phyloP scores from a whole-genome alignment of 116 monocot species.

The Trichopus zeylanicus region DNA sequence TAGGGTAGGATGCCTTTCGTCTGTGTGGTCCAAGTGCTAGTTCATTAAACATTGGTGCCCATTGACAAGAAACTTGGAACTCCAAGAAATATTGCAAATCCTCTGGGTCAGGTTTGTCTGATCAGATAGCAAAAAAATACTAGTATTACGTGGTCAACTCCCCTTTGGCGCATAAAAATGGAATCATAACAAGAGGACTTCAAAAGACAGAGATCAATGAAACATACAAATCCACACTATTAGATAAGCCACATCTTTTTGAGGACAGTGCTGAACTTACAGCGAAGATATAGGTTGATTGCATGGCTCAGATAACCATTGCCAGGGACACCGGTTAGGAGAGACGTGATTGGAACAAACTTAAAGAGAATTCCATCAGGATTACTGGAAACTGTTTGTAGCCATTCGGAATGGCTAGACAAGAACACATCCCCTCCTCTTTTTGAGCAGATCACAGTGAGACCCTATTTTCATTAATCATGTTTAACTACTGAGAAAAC shows the following conservation, averaged over 20 bases:
- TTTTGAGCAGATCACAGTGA: slow-evolving; percentile 79
- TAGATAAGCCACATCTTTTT: too few species aligned
- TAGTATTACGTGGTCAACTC: background rate
- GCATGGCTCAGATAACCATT: slow-evolving; percentile 99
- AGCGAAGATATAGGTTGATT: slow-evolving; percentile 93
- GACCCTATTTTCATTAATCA: slow-evolving; percentile 46
- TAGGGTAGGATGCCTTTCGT: slow-evolving; percentile 65
- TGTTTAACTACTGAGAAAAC: slow-evolving; percentile 3
- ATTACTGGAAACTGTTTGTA: slow-evolving; percentile 63
- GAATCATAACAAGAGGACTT: background rate
- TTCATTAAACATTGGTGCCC: slow-evolving; percentile 89
- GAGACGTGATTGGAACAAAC: slow-evolving; percentile 93
- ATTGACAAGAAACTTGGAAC: slow-evolving; percentile 92
- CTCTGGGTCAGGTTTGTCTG: slow-evolving; percentile 83
- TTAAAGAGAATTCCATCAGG: slow-evolving; percentile 88
- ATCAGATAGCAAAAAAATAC: background rate
- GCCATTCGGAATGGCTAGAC: slow-evolving; percentile 63
- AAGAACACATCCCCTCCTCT: slow-evolving; percentile 67
- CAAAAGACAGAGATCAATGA: too few species aligned
- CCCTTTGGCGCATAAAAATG: background rate
- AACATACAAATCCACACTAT: too few species aligned
- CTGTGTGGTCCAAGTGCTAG: slow-evolving; percentile 77
- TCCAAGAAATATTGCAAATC: slow-evolving; percentile 87
- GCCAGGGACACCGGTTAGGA: slow-evolving; percentile 84
- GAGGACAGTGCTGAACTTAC: too few species aligned